Conservation (phyloP, 176 grass and related monocot species). For the Panicum miliaceum region DNA sequence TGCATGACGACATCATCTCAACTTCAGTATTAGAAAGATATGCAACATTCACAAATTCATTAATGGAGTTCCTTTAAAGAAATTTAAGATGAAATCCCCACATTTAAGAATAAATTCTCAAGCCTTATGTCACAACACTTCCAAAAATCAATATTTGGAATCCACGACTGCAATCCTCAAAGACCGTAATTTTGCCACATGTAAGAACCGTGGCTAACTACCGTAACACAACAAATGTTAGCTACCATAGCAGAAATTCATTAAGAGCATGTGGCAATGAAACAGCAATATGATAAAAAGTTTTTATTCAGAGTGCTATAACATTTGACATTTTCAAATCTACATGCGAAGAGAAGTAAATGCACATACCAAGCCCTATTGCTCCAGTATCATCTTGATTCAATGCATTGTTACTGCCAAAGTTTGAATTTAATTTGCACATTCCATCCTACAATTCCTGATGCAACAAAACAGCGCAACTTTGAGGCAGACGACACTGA, state of each 20-base stretch:
- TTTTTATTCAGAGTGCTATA: not conserved
- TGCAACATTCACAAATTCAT: not conserved
- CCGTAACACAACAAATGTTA: not conserved
- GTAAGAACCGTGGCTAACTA: not conserved
- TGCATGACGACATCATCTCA: not conserved
- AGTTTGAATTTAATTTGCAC: constrained; percentile 77
- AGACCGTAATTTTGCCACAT: not conserved
- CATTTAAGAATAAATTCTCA: not conserved
- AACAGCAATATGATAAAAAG: not conserved
- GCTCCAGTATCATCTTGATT: constrained; percentile 79
- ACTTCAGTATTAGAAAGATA: constrained; percentile 11
- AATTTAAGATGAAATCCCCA: not conserved
- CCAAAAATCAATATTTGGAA: not conserved
- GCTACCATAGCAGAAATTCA: not conserved
- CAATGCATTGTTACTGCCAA: constrained; percentile 42
- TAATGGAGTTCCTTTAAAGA: too few relatives aligned
- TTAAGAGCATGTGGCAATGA: not conserved
- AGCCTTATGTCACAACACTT: not conserved
- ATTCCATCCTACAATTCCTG: constrained; percentile 78
- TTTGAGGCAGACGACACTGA: constrained; percentile 4
- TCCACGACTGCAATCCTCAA: constrained; percentile 10
- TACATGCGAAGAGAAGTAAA: not conserved
- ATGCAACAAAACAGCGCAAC: not conserved
- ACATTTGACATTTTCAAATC: not conserved
- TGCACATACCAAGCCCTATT: constrained; percentile 71